Conservation (phyloP, 2,329 filamentous ascomycete genomes). For the Myriangium duriaei region DNA sequence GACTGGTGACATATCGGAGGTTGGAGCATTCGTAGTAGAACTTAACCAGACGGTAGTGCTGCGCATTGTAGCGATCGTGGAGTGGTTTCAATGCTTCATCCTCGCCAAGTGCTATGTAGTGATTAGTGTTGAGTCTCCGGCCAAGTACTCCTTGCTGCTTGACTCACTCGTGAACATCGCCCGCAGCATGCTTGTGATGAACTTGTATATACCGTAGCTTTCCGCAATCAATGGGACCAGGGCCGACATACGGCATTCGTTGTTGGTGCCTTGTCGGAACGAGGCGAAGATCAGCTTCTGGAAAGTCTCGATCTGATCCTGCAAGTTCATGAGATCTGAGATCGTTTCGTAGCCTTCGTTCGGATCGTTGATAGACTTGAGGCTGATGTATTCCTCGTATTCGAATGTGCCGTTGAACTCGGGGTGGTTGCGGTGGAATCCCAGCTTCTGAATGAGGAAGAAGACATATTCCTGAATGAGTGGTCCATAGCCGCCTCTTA, state of each 20-base stretch:
- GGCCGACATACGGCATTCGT: slow-evolving; percentile 91
- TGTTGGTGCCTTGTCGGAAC: slow-evolving; percentile 82
- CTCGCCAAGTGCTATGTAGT: slow-evolving; percentile 73
- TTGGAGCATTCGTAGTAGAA: slow-evolving; percentile 99
- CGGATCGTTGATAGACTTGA: slow-evolving; percentile 96
- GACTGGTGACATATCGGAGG: slow-evolving; percentile 84
- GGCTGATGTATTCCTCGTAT: slow-evolving; percentile 95
- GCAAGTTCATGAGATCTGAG: slow-evolving; percentile 85
- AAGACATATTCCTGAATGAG: slow-evolving; percentile 95
- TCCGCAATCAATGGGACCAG: slow-evolving; percentile 89
- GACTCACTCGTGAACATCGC: slow-evolving; percentile 64
- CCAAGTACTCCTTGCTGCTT: slow-evolving; percentile 6
- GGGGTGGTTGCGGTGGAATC: slow-evolving; percentile 92
- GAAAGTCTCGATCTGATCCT: slow-evolving; percentile 97
- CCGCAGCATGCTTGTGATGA: slow-evolving; percentile 96
- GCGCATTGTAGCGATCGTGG: slow-evolving; percentile 79
- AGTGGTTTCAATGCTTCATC: slow-evolving; percentile 84
- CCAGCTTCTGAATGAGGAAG: slow-evolving; percentile 84
- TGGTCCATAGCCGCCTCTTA: slow-evolving; percentile 57
- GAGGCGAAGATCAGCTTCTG: slow-evolving; percentile 98
- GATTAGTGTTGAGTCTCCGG: neutral
- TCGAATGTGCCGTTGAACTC: slow-evolving; percentile 99
- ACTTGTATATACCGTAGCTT: slow-evolving; percentile 99
- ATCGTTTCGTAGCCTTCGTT: slow-evolving; percentile 98
- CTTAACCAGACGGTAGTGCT: slow-evolving; percentile 90